phyloP scores from a whole-genome alignment of 352 stramenopile species.

The Phytopythium delawarense region DNA sequence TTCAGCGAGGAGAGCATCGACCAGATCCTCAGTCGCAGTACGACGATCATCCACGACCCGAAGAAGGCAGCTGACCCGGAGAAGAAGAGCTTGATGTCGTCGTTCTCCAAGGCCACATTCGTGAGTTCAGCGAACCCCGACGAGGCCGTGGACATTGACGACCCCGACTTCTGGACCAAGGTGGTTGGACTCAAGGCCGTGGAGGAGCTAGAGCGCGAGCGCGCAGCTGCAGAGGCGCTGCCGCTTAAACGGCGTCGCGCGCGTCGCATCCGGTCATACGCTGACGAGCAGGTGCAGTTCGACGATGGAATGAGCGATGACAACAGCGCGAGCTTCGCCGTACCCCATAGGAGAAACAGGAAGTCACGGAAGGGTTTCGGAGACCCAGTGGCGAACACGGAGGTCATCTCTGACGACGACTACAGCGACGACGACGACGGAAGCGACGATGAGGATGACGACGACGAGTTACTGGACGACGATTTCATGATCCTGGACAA shows the following conservation, averaged over 20 bases:
- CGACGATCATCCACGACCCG: slow-evolving; percentile 83
- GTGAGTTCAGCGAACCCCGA: slow-evolving; percentile 85
- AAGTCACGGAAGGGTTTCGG: slow-evolving; percentile 53
- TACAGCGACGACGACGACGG: slow-evolving; percentile 13
- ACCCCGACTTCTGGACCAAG: slow-evolving; percentile 95
- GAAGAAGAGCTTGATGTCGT: slow-evolving; percentile 82
- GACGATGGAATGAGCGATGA: slow-evolving; percentile 63
- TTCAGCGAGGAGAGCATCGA: slow-evolving; percentile 99
- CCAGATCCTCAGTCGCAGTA: slow-evolving; percentile 93
- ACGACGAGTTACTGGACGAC: slow-evolving; percentile 44
- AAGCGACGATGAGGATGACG: slow-evolving; percentile 54
- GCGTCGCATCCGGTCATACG: slow-evolving; percentile 70
- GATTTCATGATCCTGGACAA: slow-evolving; percentile 22
- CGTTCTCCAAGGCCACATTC: slow-evolving; percentile 93
- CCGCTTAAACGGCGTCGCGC: slow-evolving; percentile 62
- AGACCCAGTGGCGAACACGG: background rate
- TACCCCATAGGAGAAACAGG: slow-evolving; percentile 17
- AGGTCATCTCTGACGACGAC: slow-evolving; percentile 58
- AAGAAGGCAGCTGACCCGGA: slow-evolving; percentile 39
- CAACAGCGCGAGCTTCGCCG: slow-evolving; percentile 16
- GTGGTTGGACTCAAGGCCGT: slow-evolving; percentile 84
- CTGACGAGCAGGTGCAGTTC: slow-evolving; percentile 16
- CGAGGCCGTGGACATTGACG: slow-evolving; percentile 88
- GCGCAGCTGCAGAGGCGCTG: slow-evolving; percentile 34
- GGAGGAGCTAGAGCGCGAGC: slow-evolving; percentile 47